Evolutionary conservation across 305 asterid genomes (phyloP).

Genomic region (Fraxinus angustifolia): DNA sequence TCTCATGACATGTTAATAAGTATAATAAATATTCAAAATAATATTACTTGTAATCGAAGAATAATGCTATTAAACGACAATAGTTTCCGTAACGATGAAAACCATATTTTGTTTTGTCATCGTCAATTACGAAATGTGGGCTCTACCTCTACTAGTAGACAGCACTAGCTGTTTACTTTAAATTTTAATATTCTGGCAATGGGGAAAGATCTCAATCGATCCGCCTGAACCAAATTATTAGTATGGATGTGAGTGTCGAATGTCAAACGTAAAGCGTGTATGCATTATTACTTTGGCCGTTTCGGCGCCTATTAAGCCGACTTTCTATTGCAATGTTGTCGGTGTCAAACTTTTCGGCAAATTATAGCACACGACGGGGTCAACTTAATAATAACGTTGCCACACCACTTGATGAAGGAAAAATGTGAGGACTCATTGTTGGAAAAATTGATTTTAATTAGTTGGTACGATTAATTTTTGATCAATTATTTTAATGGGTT

Average conservation of each 20-base stretch:
- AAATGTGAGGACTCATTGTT: not conserved
- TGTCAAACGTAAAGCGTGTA: not conserved
- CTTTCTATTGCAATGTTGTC: not conserved
- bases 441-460: no score
- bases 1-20: no score
- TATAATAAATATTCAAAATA: no score
- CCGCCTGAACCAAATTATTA: not conserved
- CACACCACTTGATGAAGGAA: not conserved
- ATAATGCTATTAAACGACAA: no score
- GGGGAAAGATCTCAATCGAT: not conserved
- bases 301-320: not conserved
- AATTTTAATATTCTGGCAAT: not conserved
- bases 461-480: no score
- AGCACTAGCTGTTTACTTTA: no score
- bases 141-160: no score
- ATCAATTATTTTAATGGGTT: no score
- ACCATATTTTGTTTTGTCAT: no score
- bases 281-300: not conserved
- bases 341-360: not conserved
- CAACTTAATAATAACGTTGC: not conserved
- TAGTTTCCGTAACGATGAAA: no score
- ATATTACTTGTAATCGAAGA: no score
- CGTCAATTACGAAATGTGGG: no score
- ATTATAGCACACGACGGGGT: not conserved
- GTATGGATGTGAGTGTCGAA: not conserved